These are phyloP conservation scores for Populus deltoides DNA, from an alignment of 345 rosid species.

Conservation along the genomic window DNA sequence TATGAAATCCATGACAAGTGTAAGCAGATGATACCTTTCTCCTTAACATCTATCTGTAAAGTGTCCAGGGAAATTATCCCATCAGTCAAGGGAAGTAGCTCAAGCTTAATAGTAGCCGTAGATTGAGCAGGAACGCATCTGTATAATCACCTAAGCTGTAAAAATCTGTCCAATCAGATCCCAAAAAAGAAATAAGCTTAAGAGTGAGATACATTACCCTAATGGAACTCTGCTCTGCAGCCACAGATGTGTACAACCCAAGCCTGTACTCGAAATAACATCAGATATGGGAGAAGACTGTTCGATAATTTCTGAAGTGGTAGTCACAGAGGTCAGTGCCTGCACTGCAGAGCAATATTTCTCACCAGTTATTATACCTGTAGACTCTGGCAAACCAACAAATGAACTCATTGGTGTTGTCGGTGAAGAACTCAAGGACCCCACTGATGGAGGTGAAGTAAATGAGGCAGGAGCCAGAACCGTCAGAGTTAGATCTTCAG, in stretches of 20 bases:
- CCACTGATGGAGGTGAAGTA: conserved; percentile 75
- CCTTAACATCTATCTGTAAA: conserved; percentile 79
- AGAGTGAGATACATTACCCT: conserved; percentile 51
- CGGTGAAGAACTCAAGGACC: conserved; percentile 79
- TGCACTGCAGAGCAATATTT: conserved; percentile 29
- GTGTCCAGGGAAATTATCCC: conserved; percentile 91
- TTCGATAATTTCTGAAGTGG: conserved; percentile 29
- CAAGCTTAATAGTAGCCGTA: conserved; percentile 80
- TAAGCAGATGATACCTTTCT: conserved; percentile 60
- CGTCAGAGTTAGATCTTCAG: conserved; percentile 83
- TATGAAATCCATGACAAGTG: background rate
- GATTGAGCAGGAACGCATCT: conserved; percentile 91
- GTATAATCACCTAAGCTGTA: conserved; percentile 31
- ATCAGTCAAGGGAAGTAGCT: conserved; percentile 94
- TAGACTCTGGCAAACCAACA: conserved; percentile 56
- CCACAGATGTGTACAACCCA: conserved; percentile 88
- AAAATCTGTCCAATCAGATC: conserved; percentile 12
- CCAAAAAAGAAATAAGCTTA: conserved; percentile 12
- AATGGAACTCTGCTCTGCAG: conserved; percentile 97
- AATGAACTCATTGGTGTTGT: conserved; percentile 58
- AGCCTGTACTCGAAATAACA: conserved; percentile 62
- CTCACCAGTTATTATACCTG: conserved; percentile 48
- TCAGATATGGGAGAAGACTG: conserved; percentile 53
- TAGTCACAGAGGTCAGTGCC: conserved; percentile 30
- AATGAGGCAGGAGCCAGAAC: conserved; percentile 94